Base-by-base conservation (phyloP, 2,329 filamentous ascomycete species). In the Akanthomyces muscarius region DNA sequence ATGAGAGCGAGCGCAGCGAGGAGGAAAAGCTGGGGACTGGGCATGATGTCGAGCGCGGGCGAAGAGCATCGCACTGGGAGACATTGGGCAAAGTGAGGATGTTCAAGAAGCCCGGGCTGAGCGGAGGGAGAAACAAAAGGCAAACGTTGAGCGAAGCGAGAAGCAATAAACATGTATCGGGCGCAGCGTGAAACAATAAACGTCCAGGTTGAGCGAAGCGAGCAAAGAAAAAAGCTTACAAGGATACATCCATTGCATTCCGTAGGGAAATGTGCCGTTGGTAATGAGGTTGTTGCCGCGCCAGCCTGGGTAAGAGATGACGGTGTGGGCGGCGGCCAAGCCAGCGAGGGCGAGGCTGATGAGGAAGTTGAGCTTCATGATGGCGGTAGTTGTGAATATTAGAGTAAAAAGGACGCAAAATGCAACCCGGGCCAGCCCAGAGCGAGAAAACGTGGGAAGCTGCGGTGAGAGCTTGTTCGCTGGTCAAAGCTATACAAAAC, bases 171-270 rank as follows among this genome's bases (percentile, higher is more conserved):
- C 21, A 21, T 21, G 21, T 21, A 21, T 21, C 21, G 21, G 21
- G 21, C 21, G 21, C 21, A 21, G 21, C 21, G 21, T 21, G 21
- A 21, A 21, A 21, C 1, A 21, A 21, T 21, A 21, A 21, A 21
- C 21, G 21, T 21, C 21, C 21, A 21, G 21, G 21, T 21, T 21
- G 21, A 21, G 21, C 10, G 38, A 45, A 25, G 18, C 13, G 44
- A 41, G 23, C 21, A 21, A 28, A 28, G 62, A 48, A 38, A 63
- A 54, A 28, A 21, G 80, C 91, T 78, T 81, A 97, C 92, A 97
- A 76, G 93, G 92, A 80, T 96, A 97, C 74, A 88, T 87, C 92
- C 92, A 97, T 79, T 96, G 90, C 90, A 95, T 94, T 77, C 92
- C 93, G 68, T 90, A 96, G 1, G 92, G 92, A 69, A 86, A 95